Evolutionary conservation across 192 early-diverging fungal genomes (phyloP).

Genomic region (Linnemannia elongata): DNA sequence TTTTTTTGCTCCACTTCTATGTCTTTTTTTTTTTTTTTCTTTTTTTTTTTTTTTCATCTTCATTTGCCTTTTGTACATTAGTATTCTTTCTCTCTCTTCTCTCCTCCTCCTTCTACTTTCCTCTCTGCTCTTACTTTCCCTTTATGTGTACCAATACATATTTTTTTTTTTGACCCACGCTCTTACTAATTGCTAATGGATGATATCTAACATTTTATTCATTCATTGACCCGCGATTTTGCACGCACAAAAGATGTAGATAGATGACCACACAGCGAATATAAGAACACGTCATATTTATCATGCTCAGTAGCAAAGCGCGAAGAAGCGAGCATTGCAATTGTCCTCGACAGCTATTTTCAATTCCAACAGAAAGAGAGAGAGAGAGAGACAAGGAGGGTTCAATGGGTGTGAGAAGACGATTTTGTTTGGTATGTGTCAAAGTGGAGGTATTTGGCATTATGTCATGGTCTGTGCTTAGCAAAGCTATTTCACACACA

Average conservation of each 20-base stretch:
- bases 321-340: conserved; percentile 24
- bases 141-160: neutral
- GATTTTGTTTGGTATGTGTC: neutral
- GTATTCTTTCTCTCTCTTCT: neutral
- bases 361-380: neutral
- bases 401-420: neutral
- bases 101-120: neutral
- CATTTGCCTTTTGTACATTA: conserved; percentile 1
- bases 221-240: neutral
- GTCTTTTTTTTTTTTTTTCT: neutral
- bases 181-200: neutral
- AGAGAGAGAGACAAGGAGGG: too few species aligned
- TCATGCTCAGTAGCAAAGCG: conserved; percentile 32
- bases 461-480: neutral
- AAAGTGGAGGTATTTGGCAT: neutral
- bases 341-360: conserved; percentile 26
- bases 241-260: neutral
- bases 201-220: neutral
- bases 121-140: neutral
- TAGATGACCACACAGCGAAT: too few species aligned
- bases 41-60: neutral
- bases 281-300: neutral
- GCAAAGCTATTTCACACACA: neutral
- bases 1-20: neutral
- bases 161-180: neutral